Conservation (phyloP, 2,329 filamentous ascomycete genomes). For the Xylariomycetidae sp. region DNA sequence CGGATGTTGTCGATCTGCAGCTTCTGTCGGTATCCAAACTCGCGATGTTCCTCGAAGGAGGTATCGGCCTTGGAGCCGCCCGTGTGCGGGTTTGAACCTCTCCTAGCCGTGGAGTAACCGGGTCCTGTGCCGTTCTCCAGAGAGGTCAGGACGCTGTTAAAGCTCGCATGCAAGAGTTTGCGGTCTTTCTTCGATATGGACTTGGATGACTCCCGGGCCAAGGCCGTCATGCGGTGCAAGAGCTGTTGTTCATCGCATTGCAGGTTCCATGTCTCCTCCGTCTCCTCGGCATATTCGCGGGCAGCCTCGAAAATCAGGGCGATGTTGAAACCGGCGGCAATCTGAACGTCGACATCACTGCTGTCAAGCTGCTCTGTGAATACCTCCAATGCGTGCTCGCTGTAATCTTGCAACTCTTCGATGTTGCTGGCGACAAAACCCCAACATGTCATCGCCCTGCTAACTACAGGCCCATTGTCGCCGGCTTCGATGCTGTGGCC, state of each 20-base stretch:
- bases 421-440: conserved; percentile 74
- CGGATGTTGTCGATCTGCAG: conserved; percentile 42
- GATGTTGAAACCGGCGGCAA: conserved; percentile 74
- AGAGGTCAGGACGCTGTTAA: conserved; percentile 49
- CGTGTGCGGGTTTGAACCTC: conserved; percentile 37
- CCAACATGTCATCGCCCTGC: conserved; percentile 73
- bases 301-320: conserved; percentile 76
- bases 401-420: conserved; percentile 67
- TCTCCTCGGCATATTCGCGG: conserved; percentile 43
- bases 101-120: conserved; percentile 46
- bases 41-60: conserved; percentile 37
- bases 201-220: conserved; percentile 44
- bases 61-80: conserved; percentile 34
- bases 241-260: conserved; percentile 47
- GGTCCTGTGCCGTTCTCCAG: conserved; percentile 51
- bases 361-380: conserved; percentile 85
- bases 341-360: conserved; percentile 66
- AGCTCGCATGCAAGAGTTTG: conserved; percentile 41
- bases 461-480: conserved; percentile 67
- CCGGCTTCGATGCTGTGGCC: conserved; percentile 66
- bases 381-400: conserved; percentile 69
- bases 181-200: conserved; percentile 46
- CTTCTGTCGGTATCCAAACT: conserved; percentile 50
- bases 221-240: conserved; percentile 41
- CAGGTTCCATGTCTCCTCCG: conserved; percentile 43